A percentile compares a stretch with the other conserved stretches of the same genome.
phyloP scores from a whole-genome alignment of 2,329 filamentous ascomycete species.

The Colletotrichum camelliae region DNA sequence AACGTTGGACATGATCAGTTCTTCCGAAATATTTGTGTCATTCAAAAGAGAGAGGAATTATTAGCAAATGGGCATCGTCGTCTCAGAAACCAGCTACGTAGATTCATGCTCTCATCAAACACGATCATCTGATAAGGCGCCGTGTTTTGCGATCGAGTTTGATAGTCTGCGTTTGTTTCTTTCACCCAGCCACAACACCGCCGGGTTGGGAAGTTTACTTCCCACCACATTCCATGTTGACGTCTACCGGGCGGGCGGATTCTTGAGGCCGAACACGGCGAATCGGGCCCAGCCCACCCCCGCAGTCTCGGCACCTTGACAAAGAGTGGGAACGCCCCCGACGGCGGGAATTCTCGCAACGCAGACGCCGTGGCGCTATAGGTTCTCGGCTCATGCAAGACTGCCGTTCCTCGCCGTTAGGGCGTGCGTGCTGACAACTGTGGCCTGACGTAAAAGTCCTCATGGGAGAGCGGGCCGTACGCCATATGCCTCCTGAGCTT shows the following conservation, averaged over 20 bases:
- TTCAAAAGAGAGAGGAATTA: background rate
- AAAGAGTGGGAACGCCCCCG: background rate
- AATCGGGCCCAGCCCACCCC: background rate
- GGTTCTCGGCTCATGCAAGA: background rate
- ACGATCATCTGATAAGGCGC: background rate
- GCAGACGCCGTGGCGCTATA: background rate
- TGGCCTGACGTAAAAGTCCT: background rate
- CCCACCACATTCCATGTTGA: background rate
- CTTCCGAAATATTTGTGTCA: background rate
- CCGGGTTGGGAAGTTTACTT: background rate
- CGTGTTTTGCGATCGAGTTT: background rate
- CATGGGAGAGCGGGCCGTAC: background rate
- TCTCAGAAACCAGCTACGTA: background rate
- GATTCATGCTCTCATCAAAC: background rate
- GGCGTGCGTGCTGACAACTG: background rate
- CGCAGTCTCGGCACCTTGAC: background rate
- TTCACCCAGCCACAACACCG: background rate
- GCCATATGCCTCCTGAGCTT: background rate
- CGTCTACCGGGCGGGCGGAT: background rate
- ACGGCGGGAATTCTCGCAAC: background rate
- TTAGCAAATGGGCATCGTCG: background rate
- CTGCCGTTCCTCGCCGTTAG: background rate
- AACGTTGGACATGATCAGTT: background rate
- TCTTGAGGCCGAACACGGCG: background rate
- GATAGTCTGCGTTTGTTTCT: background rate